Base-by-base conservation (phyloP, 176 grass and related monocot genomes). In the Coix lacrymajobi region DNA sequence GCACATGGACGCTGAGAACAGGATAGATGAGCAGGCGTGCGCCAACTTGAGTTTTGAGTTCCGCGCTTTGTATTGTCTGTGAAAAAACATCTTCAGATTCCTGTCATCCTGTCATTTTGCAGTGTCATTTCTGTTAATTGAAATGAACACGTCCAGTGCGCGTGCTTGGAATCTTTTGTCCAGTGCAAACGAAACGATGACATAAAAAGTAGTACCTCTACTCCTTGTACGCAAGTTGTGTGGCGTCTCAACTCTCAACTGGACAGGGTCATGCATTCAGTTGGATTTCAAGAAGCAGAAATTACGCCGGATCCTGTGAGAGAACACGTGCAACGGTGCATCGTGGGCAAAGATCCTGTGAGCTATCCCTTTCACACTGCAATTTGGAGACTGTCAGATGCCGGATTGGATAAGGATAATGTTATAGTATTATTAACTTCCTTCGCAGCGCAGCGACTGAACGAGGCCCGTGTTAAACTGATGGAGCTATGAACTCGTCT, bases 111-210 rank as follows among this genome's bases (percentile, higher is more conserved):
- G 66, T 25, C 22, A 6, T 10, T 33, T 71, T 57, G 56, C 14
- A 15, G n/a, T 37, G 56, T 12, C 40, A 29, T 45, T 61, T 76
- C 33, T 40, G 8, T 39, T 15, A n/a, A 34, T 44, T 19, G 33
- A 1, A 73, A 57, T 3, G 62, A 60, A 45, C 40, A 38, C 51
- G 40, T 71, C 83, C 52, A 76, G 41, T 22, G 46, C 34, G 62
- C 44, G 6, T 84, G 72, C 48, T 60, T 87, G 62, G 61, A 75
- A 87, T 87, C 62, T 68, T 30, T 46, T 81, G 28, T 57, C 13
- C 46, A 60, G 14, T 32, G n/a, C n/a, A n/a, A n/a, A n/a, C 66
- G 36, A 43, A 61, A 38, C 33, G 14, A 30, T 34, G 16, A 48
- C 40, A 34, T 10, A 48, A 26, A 79, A n/a, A 17, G 20, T 3